Base-by-base conservation (phyloP, 805 yeast genomes). In the Sugiyamaella chiloensis region DNA sequence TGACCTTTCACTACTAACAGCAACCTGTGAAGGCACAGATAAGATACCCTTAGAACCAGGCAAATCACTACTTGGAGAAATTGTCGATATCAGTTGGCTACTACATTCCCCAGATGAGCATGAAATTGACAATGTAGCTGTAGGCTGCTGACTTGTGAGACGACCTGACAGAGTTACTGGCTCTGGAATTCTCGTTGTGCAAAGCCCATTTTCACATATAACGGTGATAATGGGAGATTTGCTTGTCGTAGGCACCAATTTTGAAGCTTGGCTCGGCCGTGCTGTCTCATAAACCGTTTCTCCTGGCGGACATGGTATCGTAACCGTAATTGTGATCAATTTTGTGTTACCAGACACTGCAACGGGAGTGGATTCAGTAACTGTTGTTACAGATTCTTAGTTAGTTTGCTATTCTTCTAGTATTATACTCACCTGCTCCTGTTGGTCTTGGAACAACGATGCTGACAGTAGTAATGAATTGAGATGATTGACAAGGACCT, bases 281-380 rank as follows among this genome's bases (percentile, higher is more conserved):
- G n/a, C n/a, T n/a, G n/a, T n/a, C n/a, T n/a, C n/a, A n/a, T n/a
- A n/a, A n/a, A n/a, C n/a, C n/a, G n/a, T n/a, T n/a, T n/a, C n/a
- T n/a, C n/a, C 43, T 8, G 51, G 29, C 19, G 50, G 53, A 39
- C 56, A 54, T 4, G 57, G 57, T 12, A 52, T 19, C 5, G 54
- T 42, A 7, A 54, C 45, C 1, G 52, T 40, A n/a, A 52, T 40
- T 1, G 49, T 50, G 2, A 45, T 35, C 5, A 21, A 14, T 14
- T 27, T 36, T 12, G 54, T 48, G 2, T 43, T 46, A 1, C 53
- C 52, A 11, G 24, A 29, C 9, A 20, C 17, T 19, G 50, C 47
- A 8, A 55, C 37, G 2, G 51, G 11, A 4, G 43, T 47, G 6
- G 52, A 43, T 16, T 52, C 42, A 19, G 37, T 29, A 12, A 46